Evolutionary conservation across 1,284 basidiomycete genomes (phyloP).

Genomic region (Leccinum laetum): DNA sequence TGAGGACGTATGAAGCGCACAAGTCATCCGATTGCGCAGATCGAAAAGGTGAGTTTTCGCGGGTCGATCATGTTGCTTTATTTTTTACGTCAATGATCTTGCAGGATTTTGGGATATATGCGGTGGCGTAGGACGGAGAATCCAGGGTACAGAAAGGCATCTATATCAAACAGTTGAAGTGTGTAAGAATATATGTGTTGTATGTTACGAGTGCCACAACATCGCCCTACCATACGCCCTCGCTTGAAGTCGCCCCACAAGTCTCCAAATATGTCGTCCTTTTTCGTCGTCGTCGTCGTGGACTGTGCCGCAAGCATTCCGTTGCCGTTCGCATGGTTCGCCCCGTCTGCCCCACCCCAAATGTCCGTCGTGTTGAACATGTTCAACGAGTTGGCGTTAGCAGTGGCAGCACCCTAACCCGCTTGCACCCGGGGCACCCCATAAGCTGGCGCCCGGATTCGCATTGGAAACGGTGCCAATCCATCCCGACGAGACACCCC

Average conservation of each 20-base stretch:
- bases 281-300: too few species aligned
- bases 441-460: conserved; percentile 38
- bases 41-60: conserved; percentile 56
- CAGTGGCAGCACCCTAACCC: too few species aligned
- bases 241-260: too few species aligned
- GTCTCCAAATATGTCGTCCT: too few species aligned
- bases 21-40: conserved; percentile 77
- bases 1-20: conserved; percentile 51
- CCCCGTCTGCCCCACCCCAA: conserved; percentile 30
- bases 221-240: not conserved
- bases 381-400: too few species aligned
- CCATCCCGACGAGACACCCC: conserved; percentile 72
- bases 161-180: not conserved
- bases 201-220: not conserved
- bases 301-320: too few species aligned
- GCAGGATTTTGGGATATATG: conserved; percentile 6
- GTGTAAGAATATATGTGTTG: not conserved
- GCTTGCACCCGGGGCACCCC: conserved; percentile 34
- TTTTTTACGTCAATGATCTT: not conserved
- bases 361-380: too few species aligned
- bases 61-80: not conserved
- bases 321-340: too few species aligned
- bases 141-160: not conserved
- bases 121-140: not conserved
- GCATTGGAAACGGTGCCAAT: conserved; percentile 27